Percentiles rank a stretch among this genome's conserved stretches.
Evolutionary conservation across 805 yeast genomes (phyloP).

Genomic region (Candida michaelii): DNA sequence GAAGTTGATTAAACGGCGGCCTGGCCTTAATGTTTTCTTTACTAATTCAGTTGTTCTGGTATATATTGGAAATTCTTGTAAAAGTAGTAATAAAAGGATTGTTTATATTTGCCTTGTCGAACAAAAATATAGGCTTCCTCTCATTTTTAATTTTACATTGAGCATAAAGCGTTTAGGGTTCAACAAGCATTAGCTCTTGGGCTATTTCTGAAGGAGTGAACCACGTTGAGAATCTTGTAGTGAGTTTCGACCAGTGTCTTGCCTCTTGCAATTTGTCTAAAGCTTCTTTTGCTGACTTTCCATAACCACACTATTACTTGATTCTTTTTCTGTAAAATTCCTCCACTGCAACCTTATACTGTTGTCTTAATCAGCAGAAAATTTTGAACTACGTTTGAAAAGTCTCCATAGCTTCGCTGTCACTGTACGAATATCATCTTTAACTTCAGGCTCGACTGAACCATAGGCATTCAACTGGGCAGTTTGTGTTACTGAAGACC

Average conservation of each 20-base stretch:
- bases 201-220: background rate
- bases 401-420: constrained; percentile 2
- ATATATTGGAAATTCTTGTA: background rate
- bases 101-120: background rate
- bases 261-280: background rate
- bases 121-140: background rate
- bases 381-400: background rate
- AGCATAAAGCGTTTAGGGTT: background rate
- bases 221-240: background rate
- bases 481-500: constrained; percentile 3
- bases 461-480: constrained; percentile 4
- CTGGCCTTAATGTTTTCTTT: constrained; percentile 1
- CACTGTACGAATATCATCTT: constrained; percentile 1
- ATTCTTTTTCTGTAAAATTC: background rate
- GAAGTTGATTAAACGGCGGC: constrained; percentile 1
- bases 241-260: background rate
- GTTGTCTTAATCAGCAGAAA: constrained; percentile 1
- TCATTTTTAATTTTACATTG: background rate
- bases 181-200: constrained; percentile 1
- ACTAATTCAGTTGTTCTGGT: background rate
- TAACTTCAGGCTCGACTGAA: background rate
- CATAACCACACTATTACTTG: constrained; percentile 1
- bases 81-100: background rate
- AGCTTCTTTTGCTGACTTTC: background rate
- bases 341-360: constrained; percentile 1